Conservation (phyloP, 805 yeast species). For the Soucietia sequanensis region DNA sequence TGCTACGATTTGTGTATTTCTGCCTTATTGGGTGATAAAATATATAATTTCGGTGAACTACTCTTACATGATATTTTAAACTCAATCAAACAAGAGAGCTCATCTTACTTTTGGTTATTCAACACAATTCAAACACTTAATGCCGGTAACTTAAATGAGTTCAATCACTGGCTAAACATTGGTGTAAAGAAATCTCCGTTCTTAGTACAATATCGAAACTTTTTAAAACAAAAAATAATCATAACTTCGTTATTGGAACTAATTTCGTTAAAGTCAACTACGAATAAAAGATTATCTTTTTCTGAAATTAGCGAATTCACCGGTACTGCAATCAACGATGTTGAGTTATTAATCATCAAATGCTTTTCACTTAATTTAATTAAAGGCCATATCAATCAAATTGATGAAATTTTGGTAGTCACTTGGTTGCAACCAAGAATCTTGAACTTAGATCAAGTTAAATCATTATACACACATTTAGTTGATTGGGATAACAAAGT, state of each 20-base stretch:
- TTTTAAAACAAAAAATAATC: constrained; percentile 86
- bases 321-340: constrained; percentile 67
- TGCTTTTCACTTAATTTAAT: constrained; percentile 81
- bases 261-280: constrained; percentile 72
- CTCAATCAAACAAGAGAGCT: constrained; percentile 40
- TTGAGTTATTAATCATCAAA: constrained; percentile 89
- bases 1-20: constrained; percentile 75
- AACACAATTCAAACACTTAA: constrained; percentile 70
- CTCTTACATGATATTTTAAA: constrained; percentile 81
- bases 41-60: constrained; percentile 94
- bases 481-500: constrained; percentile 79
- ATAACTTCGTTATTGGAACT: constrained; percentile 88
- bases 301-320: constrained; percentile 66
- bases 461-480: constrained; percentile 69
- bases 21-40: constrained; percentile 86
- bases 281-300: constrained; percentile 71
- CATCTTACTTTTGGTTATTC: constrained; percentile 66
- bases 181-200: constrained; percentile 47
- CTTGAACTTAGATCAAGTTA: constrained; percentile 78
- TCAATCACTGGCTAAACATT: constrained; percentile 50
- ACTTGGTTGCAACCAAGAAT: constrained; percentile 97
- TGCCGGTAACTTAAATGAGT: constrained; percentile 69
- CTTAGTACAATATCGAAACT: constrained; percentile 56
- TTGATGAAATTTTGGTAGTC: constrained; percentile 70
- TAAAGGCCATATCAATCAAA: constrained; percentile 90